Evolutionary conservation across 345 rosid genomes (phyloP).

Genomic region (Salix caprea): DNA sequence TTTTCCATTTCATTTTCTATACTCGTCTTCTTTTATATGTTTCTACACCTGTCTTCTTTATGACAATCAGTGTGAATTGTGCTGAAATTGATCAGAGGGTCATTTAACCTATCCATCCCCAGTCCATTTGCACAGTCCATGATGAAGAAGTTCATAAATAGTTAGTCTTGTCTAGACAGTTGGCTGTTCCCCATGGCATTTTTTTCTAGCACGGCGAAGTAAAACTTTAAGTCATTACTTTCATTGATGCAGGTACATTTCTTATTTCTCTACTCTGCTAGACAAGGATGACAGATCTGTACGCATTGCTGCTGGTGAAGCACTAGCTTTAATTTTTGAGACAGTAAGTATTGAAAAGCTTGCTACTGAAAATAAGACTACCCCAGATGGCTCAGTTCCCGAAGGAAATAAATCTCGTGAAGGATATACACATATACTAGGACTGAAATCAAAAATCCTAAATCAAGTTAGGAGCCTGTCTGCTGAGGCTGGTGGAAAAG

Average conservation of each 20-base stretch:
- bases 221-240: background rate
- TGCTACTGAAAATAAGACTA: slow-evolving; percentile 38
- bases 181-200: background rate
- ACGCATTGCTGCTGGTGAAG: slow-evolving; percentile 96
- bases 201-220: background rate
- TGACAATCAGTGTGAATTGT: background rate
- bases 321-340: slow-evolving; percentile 77
- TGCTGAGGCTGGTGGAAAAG: slow-evolving; percentile 90
- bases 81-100: background rate
- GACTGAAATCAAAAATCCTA: slow-evolving; percentile 56
- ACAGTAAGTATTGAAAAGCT: slow-evolving; percentile 65
- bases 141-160: background rate
- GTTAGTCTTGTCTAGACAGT: background rate
- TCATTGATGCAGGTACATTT: slow-evolving; percentile 53
- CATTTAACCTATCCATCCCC: background rate
- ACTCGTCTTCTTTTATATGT: background rate
- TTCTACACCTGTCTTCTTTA: background rate
- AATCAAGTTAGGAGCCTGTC: slow-evolving; percentile 74
- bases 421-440: slow-evolving; percentile 48
- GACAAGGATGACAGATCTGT: slow-evolving; percentile 84
- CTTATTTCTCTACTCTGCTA: slow-evolving; percentile 63
- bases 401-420: slow-evolving; percentile 54
- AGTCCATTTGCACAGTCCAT: background rate
- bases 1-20: background rate
- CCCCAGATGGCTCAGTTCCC: slow-evolving; percentile 34